phyloP scores from a whole-genome alignment of 1,284 basidiomycete species.

The Heterobasidion occidentale region DNA sequence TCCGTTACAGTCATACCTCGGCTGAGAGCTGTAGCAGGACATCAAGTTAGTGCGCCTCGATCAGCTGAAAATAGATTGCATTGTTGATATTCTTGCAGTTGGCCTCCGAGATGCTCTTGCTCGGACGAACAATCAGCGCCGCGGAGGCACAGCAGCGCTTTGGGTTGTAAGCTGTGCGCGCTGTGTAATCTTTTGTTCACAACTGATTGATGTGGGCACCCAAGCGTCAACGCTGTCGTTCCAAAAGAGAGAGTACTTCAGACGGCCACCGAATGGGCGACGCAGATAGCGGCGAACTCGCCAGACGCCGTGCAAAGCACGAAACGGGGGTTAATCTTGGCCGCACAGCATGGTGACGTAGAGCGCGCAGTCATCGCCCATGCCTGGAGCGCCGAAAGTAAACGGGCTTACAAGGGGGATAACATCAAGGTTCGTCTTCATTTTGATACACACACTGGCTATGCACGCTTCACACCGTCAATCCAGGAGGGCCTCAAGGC shows the following conservation, averaged over 20 bases:
- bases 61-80: not conserved
- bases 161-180: constrained; percentile 51
- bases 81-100: constrained; percentile 31
- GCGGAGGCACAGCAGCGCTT: constrained; percentile 63
- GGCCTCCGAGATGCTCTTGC: constrained; percentile 72
- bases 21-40: constrained; percentile 51
- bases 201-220: constrained; percentile 1
- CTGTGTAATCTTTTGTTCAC: constrained; percentile 2
- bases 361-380: constrained; percentile 48
- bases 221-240: constrained; percentile 65
- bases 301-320: constrained; percentile 78
- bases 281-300: constrained; percentile 57
- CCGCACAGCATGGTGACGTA: constrained; percentile 41
- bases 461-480: not conserved
- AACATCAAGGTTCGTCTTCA: constrained; percentile 58
- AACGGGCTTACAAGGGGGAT: constrained; percentile 51
- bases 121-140: constrained; percentile 62
- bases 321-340: constrained; percentile 57
- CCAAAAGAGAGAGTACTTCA: constrained; percentile 46
- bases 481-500: constrained; percentile 34
- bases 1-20: constrained; percentile 49
- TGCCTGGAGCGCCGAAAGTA: constrained; percentile 40
- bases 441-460: not conserved
- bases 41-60: constrained; percentile 42
- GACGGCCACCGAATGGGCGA: constrained; percentile 59